Evolutionary conservation across 2,329 filamentous ascomycete genomes (phyloP).

Genomic region (Arthroderma uncinatum): DNA sequence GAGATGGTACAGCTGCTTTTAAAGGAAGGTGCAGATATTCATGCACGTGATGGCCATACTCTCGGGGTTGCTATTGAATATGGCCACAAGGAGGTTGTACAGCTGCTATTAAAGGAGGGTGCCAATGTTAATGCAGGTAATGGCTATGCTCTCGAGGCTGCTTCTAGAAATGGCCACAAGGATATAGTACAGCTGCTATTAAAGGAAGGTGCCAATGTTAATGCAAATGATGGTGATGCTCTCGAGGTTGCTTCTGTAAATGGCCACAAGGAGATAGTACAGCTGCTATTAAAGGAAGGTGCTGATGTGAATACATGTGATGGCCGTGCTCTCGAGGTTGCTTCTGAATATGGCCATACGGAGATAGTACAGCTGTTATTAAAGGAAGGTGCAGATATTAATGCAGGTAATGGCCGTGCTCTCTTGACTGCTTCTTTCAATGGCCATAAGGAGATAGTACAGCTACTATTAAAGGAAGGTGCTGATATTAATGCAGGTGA

Average conservation of each 20-base stretch:
- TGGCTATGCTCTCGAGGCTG: not conserved
- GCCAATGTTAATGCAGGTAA: not conserved
- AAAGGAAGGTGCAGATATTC: not conserved
- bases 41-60: not conserved
- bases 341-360: not conserved
- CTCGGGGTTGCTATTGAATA: not conserved
- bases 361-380: not conserved
- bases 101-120: not conserved
- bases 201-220: not conserved
- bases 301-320: constrained; percentile 4
- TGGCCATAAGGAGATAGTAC: not conserved
- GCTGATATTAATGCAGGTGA: not conserved
- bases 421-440: not conserved
- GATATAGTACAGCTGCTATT: not conserved
- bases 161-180: not conserved
- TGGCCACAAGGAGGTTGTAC: not conserved
- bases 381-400: not conserved
- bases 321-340: not conserved
- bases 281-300: constrained; percentile 12
- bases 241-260: not conserved
- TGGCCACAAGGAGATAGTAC: constrained; percentile 8
- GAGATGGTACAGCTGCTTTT: not conserved
- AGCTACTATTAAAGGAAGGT: not conserved
- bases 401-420: not conserved
- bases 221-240: not conserved